These are phyloP conservation scores for Aquilaria agallochum DNA, from an alignment of 441 rosid genomes.

Conservation along the genomic window DNA sequence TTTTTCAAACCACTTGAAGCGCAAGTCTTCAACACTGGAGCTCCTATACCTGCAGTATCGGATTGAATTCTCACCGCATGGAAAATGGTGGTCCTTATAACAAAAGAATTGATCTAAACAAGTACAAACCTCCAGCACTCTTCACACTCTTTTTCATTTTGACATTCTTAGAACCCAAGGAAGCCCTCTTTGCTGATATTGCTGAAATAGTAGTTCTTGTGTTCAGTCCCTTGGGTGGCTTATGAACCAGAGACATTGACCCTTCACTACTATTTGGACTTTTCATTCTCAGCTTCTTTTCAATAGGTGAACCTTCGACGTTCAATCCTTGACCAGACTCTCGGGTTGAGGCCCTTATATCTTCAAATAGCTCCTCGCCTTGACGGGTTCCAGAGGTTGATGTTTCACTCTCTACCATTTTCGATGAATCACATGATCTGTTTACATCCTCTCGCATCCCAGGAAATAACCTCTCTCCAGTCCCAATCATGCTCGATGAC, in stretches of 20 bases:
- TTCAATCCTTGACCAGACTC: conserved; percentile 41
- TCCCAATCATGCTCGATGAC: conserved; percentile 67
- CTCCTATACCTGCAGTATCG: conserved; percentile 49
- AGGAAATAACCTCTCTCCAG: conserved; percentile 25
- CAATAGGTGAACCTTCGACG: not conserved
- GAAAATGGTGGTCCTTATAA: not conserved
- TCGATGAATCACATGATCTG: conserved; percentile 71
- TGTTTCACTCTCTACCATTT: conserved; percentile 68
- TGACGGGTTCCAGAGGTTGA: conserved; percentile 44
- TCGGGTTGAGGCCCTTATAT: conserved; percentile 76
- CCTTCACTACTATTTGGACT: conserved; percentile 19
- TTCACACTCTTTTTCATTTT: conserved; percentile 53
- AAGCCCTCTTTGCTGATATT: conserved; percentile 49
- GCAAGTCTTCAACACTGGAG: conserved; percentile 29
- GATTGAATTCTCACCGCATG: conserved; percentile 10
- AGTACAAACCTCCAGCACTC: conserved; percentile 31
- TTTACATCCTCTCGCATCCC: conserved; percentile 70
- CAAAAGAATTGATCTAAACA: conserved; percentile 12
- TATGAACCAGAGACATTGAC: conserved; percentile 18
- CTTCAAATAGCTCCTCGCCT: conserved; percentile 52
- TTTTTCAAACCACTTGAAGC: conserved; percentile 32
- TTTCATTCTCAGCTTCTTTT: conserved; percentile 20
- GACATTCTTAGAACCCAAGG: conserved; percentile 44
- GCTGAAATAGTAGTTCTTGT: conserved; percentile 29
- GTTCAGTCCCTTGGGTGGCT: conserved; percentile 47